Evolutionary conservation across 2,329 filamentous ascomycete species (phyloP), one percentile per base, ranked within the genome.

Genomic region (Exophiala spinifera): DNA sequence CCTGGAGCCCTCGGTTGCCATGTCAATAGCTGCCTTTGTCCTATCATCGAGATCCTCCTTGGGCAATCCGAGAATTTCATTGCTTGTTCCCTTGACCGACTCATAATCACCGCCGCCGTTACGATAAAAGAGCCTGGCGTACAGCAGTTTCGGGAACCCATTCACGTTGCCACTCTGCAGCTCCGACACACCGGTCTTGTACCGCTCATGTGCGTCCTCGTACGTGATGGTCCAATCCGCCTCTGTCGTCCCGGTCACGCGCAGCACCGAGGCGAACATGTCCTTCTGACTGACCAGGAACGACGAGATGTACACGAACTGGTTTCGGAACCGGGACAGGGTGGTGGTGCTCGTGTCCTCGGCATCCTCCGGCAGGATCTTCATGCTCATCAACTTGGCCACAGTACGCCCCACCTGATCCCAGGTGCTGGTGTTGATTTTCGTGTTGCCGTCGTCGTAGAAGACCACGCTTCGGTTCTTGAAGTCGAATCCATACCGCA

Each of bases 261-360:
- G 77, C 62, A 84, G 75, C 11, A 85, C 68, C n/a, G 77, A 78
- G 36, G 79, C 77, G 50, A 88, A 75, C 73, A 88, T 87, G 8
- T 88, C 84, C 10, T 76, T 74, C 67, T 89, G 86, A 55, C 69
- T 81, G 56, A 84, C 61, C 10, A 71, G 66, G 70, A 86, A 88
- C 56, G 79, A 84, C 6, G 72, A 74, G 10, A 85, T 61, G 61
- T 76, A 81, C 1, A 85, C 64, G 0, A 63, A 59, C 46, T 75
- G 74, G 66, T 84, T 81, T 2, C 70, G 68, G 61, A 73, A 82
- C 31, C 66, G 59, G 6, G 71, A 59, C 7, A 83, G 53, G 7
- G 72, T 72, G 1, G 66, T 62, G 6, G 66, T 63, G 7, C 69
- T 66, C 5, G 60, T 63, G 33, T 75, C 72, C 1, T 65, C 65